Conservation (phyloP, 768 basidiomycete species). For the Austroboletus eburneus region DNA sequence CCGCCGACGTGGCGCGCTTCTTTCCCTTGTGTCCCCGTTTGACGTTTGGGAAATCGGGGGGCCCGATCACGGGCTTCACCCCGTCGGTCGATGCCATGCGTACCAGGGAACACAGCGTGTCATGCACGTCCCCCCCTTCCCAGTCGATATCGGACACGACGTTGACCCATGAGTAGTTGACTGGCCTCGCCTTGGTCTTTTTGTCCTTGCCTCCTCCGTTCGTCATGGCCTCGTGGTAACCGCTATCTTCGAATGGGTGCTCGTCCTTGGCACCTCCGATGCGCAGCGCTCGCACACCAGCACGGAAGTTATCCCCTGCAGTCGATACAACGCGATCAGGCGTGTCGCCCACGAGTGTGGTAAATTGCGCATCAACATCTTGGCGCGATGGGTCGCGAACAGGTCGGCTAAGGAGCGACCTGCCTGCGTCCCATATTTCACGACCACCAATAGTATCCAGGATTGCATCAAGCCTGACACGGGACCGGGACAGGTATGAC, state of each 20-base stretch:
- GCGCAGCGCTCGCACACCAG: conserved; percentile 61
- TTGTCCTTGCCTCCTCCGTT: conserved; percentile 24
- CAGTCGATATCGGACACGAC: conserved; percentile 77
- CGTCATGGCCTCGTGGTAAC: conserved; percentile 21
- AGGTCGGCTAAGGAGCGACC: conserved; percentile 48
- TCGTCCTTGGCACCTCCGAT: conserved; percentile 27
- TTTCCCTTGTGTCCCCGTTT: conserved; percentile 28
- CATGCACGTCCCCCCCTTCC: conserved; percentile 72
- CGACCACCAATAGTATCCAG: conserved; percentile 81
- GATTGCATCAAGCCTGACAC: conserved; percentile 63
- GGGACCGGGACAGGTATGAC: conserved; percentile 25
- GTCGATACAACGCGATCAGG: conserved; percentile 63
- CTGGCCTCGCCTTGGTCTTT: conserved; percentile 34
- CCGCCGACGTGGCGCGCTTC: conserved; percentile 10
- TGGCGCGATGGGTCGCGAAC: conserved; percentile 28
- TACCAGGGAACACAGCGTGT: conserved; percentile 41
- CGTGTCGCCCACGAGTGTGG: conserved; percentile 73
- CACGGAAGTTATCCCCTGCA: conserved; percentile 67
- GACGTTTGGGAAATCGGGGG: conserved; percentile 19
- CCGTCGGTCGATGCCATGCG: conserved; percentile 34
- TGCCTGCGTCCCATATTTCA: conserved; percentile 73
- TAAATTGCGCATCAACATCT: conserved; percentile 52
- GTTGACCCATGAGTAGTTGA: conserved; percentile 82
- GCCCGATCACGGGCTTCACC: conserved; percentile 25
- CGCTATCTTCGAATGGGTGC: conserved; percentile 23